phyloP scores from a whole-genome alignment of 768 basidiomycete genomes.

The Psilocybe tampanensis region DNA sequence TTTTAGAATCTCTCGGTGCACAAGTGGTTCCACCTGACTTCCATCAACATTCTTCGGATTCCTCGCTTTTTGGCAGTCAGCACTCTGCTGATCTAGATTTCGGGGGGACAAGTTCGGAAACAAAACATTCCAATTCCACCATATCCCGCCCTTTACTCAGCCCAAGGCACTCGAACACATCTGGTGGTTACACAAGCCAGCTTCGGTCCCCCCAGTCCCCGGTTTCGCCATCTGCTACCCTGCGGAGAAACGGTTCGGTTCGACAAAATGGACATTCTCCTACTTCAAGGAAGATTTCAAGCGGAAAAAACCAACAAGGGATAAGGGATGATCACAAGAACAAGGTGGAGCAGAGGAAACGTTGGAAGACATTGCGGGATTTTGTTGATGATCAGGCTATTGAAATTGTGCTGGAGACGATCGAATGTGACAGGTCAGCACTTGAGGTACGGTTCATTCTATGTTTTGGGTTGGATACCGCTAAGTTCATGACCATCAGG shows the following conservation, averaged over 20 bases:
- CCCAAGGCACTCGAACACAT: not conserved
- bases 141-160: slow-evolving; percentile 12
- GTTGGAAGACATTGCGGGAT: slow-evolving; percentile 83
- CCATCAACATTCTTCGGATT: slow-evolving; percentile 64
- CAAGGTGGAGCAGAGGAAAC: slow-evolving; percentile 47
- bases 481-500: slow-evolving; percentile 39
- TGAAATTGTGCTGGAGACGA: slow-evolving; percentile 72
- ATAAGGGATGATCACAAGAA: slow-evolving; percentile 5
- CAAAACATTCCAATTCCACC: slow-evolving; percentile 1
- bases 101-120: slow-evolving; percentile 12
- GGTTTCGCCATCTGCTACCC: slow-evolving; percentile 32
- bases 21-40: slow-evolving; percentile 82
- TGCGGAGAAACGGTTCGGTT: slow-evolving; percentile 25
- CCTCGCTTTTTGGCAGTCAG: slow-evolving; percentile 83
- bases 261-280: not conserved
- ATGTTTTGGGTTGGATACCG: not conserved
- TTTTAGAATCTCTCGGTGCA: slow-evolving; percentile 71
- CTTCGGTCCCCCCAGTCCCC: slow-evolving; percentile 24
- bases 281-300: slow-evolving; percentile 7
- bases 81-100: slow-evolving; percentile 48
- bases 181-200: slow-evolving; percentile 2
- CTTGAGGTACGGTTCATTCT: slow-evolving; percentile 56
- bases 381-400: slow-evolving; percentile 85
- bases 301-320: slow-evolving; percentile 14
- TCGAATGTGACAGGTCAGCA: slow-evolving; percentile 68